Evolutionary conservation across 192 early-diverging fungal species (phyloP), one percentile per base, ranked within the genome.

Genomic region (Coemansia sp.): DNA sequence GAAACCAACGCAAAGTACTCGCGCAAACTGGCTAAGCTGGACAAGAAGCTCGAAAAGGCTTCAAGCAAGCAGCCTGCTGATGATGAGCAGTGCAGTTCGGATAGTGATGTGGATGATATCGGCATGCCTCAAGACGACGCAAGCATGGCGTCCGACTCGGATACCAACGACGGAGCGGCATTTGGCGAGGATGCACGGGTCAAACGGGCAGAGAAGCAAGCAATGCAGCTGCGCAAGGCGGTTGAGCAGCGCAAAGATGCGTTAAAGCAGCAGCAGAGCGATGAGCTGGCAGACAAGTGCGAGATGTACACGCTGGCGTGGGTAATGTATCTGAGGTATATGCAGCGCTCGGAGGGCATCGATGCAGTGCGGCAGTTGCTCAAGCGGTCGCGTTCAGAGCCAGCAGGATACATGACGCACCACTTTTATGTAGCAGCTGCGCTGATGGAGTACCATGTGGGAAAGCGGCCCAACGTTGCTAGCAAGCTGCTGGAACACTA

Each of bases 401-500:
- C 93, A 31, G 80, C 85, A 6, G 69, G 69, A 2, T 77, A 88
- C 39, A 81, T 87, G 37, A 90, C 89, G 5, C 87, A 90, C 61
- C 93, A 95, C 58, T 79, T 96, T n/a, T 93, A 79, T 70, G 87
- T 90, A n/a, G 84, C 90, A 2, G 85, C 86, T 52, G 95, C 93
- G 9, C 59, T 93, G 34, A 90, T 96, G 90, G 95, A 98, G 71
- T 92, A 91, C 66, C 87, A 94, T 62, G 84, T 87, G 52, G 91
- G 83, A 44, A 96, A 95, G 77, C 89, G 93, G 54, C 66, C 85
- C 1, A 65, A 53, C 2, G 82, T 96, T 48, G 95, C 93, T 1
- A 90, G 88, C 30, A 89, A 88, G 53, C 86, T 98, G 36, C 96
- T 98, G 73, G 90, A 92, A 63, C 60, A 89, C n/a, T 92, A 90